Base-by-base conservation (phyloP, 2,329 filamentous ascomycete genomes). In the Ophiostoma sp. region DNA sequence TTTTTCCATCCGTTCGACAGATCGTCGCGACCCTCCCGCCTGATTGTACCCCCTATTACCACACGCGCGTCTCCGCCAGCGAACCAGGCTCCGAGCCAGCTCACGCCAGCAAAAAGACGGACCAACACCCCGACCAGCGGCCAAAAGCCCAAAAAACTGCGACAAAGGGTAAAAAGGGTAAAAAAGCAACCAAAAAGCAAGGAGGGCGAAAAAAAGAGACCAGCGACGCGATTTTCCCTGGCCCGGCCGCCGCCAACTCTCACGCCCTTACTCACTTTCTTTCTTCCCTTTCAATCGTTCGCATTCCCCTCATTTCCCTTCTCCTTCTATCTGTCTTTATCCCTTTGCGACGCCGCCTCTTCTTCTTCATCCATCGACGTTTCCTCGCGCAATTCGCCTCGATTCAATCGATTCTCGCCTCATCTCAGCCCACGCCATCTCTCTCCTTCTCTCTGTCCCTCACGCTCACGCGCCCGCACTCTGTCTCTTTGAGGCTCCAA, bases 171-270 rank as follows among this genome's bases (percentile, higher is more conserved):
- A 31, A 50, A 42, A 33, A 12, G 69, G 36, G 19, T 33, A 28
- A 31, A 64, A 61, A 55, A 28, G 31, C 12, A 19, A 22, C 42
- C 28, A 31, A 25, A 39, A 36, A 64, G 31, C n/a, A 55, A 31
- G 36, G 19, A 69, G 66, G 42, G 31, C 42, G 22, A 48, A 50
- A 70, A 70, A 52, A 36, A 55, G 45, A n/a, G 45, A 69, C 33
- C 42, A 69, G 36, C 61, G 66, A 55, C 63, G 42, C 68, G 45
- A 61, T 69, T 63, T 69, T 71, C 48, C 15, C 42, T 42, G 70
- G 33, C 50, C 68, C 57, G 25, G 8, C 70, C 57, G 25, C 70
- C 57, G 25, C 71, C 50, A 28, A 57, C 19, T 63, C 48, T 22
- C 45, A 42, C 42, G 22, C 28, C 39, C 28, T 72, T 72, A 55